Percentiles rank a stretch among this genome's conserved stretches.
These are phyloP conservation scores for Corynespora cassiicola DNA, from an alignment of 2,329 filamentous ascomycete genomes.

Conservation along the genomic window DNA sequence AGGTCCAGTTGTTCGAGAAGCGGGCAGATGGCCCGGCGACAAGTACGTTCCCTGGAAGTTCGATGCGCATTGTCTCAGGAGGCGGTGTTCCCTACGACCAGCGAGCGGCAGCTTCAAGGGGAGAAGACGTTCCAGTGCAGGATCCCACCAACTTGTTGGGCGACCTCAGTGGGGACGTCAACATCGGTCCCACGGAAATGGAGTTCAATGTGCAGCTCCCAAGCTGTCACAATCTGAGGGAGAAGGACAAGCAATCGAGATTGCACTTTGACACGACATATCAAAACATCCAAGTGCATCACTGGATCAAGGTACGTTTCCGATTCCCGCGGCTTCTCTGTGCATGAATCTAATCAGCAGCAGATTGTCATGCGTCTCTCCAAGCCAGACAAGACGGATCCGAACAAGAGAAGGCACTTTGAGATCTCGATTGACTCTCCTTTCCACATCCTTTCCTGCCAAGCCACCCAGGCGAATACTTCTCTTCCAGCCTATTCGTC, in stretches of 20 bases:
- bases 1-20: slow-evolving; percentile 88
- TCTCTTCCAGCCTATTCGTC: slow-evolving; percentile 80
- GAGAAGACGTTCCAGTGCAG: slow-evolving; percentile 60
- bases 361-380: slow-evolving; percentile 93
- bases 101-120: slow-evolving; percentile 61
- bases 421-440: slow-evolving; percentile 97
- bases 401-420: slow-evolving; percentile 82
- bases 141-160: slow-evolving; percentile 77
- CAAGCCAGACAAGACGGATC: slow-evolving; percentile 78
- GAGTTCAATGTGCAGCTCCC: slow-evolving; percentile 93
- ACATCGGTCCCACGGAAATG: slow-evolving; percentile 88
- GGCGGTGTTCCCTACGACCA: slow-evolving; percentile 76
- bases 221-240: slow-evolving; percentile 82
- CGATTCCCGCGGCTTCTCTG: not conserved
- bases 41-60: slow-evolving; percentile 75
- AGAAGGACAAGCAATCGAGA: slow-evolving; percentile 69
- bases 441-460: slow-evolving; percentile 91
- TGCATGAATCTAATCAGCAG: slow-evolving; percentile 10
- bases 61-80: slow-evolving; percentile 77
- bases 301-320: slow-evolving; percentile 86
- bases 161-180: slow-evolving; percentile 76
- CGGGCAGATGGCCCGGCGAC: slow-evolving; percentile 78
- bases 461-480: slow-evolving; percentile 90
- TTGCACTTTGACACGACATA: slow-evolving; percentile 92
- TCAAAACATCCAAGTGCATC: slow-evolving; percentile 90